These are phyloP conservation scores for Penicillium malachiteum DNA, from an alignment of 495 filamentous ascomycete species.

Conservation along the genomic window DNA sequence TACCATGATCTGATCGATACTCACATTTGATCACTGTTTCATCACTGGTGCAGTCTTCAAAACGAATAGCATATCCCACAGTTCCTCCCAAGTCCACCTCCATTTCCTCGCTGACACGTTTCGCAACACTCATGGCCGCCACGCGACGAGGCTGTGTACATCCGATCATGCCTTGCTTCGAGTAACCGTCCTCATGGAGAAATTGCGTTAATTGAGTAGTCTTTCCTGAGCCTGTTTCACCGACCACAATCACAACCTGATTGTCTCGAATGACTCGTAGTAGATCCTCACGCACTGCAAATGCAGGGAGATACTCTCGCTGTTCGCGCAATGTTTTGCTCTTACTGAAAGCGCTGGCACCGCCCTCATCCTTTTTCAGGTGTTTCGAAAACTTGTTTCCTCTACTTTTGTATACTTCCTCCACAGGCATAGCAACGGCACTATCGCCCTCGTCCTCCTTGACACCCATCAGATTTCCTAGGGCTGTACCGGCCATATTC, in stretches of 20 bases:
- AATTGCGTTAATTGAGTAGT: slow-evolving; percentile 97
- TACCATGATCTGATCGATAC: slow-evolving; percentile 10
- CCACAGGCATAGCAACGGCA: slow-evolving; percentile 71
- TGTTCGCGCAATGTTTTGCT: slow-evolving; percentile 91
- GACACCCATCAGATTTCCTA: slow-evolving; percentile 92
- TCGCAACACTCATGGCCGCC: slow-evolving; percentile 98
- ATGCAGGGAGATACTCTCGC: slow-evolving; percentile 90
- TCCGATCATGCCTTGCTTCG: slow-evolving; percentile 81
- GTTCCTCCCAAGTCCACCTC: slow-evolving; percentile 85
- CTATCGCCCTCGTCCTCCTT: slow-evolving; percentile 94
- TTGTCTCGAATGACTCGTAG: slow-evolving; percentile 93
- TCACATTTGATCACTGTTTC: slow-evolving; percentile 90
- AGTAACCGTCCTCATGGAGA: slow-evolving; percentile 90
- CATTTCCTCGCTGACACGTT: slow-evolving; percentile 99
- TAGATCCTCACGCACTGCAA: slow-evolving; percentile 96
- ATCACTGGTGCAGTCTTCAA: slow-evolving; percentile 96
- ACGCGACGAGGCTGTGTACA: slow-evolving; percentile 95
- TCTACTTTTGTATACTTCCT: slow-evolving; percentile 60
- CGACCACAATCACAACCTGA: slow-evolving; percentile 94
- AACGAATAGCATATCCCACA: slow-evolving; percentile 97
- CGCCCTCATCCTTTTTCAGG: slow-evolving; percentile 78
- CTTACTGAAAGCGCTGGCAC: slow-evolving; percentile 88
- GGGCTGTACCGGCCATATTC: slow-evolving; percentile 83
- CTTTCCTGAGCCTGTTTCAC: slow-evolving; percentile 94
- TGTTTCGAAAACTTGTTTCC: slow-evolving; percentile 87